Percentiles rank a stretch among this genome's conserved stretches.
Conservation (phyloP, 2,329 filamentous ascomycete genomes). For the Colletotrichum lini region DNA sequence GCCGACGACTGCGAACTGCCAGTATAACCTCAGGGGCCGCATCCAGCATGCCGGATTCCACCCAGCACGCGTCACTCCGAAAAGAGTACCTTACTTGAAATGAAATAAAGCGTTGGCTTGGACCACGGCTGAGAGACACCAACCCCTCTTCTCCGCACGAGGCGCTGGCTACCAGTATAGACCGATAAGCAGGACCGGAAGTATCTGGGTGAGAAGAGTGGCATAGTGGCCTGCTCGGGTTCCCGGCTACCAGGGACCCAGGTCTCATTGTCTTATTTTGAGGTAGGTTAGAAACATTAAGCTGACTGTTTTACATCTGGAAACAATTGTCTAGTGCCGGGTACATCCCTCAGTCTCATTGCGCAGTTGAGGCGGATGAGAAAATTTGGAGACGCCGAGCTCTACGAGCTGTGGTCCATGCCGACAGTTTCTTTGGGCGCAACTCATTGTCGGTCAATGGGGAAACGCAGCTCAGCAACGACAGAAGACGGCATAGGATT, state of each 20-base stretch:
- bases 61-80: constrained; percentile 11
- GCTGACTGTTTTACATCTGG: background rate
- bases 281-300: background rate
- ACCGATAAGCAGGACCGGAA: background rate
- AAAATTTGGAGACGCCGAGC: background rate
- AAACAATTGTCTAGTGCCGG: background rate
- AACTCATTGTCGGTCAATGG: background rate
- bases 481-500: background rate
- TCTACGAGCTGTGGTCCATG: too few species aligned
- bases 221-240: constrained; percentile 1
- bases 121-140: background rate
- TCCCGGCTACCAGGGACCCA: background rate
- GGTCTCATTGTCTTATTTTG: background rate
- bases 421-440: too few species aligned
- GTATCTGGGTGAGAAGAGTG: constrained; percentile 7
- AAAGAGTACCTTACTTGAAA: constrained; percentile 1
- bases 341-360: background rate
- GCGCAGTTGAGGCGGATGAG: background rate
- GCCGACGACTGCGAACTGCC: background rate
- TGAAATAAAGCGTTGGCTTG: constrained; percentile 16
- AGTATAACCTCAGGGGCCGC: background rate
- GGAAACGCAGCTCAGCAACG: background rate
- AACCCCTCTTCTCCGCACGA: background rate
- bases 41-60: constrained; percentile 2
- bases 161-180: background rate